phyloP scores from a whole-genome alignment of 2,329 filamentous ascomycete species.

The Aspergillaceae sp. region DNA sequence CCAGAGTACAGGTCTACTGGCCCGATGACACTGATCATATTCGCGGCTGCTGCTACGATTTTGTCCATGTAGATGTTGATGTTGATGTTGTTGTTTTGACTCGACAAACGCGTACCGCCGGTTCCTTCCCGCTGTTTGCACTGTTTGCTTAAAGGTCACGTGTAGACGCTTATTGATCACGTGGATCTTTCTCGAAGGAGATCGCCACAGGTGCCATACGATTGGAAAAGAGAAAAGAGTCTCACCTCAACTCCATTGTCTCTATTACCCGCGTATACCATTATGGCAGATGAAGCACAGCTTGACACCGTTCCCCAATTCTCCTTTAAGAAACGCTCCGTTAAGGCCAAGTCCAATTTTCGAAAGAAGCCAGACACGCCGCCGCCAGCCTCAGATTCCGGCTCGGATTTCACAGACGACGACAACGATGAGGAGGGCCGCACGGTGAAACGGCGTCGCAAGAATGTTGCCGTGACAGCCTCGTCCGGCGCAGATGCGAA shows the following conservation, averaged over 20 bases:
- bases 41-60: background rate
- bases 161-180: background rate
- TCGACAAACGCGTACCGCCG: background rate
- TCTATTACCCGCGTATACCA: background rate
- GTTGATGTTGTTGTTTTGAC: background rate
- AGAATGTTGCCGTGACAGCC: constrained; percentile 58
- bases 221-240: no score
- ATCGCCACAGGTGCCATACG: background rate
- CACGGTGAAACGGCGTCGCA: constrained; percentile 70
- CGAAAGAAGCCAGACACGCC: constrained; percentile 75
- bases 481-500: constrained; percentile 41
- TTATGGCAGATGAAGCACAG: constrained; percentile 23
- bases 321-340: constrained; percentile 74
- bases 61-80: background rate
- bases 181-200: no score
- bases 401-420: constrained; percentile 60
- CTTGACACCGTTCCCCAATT: constrained; percentile 24
- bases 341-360: constrained; percentile 66
- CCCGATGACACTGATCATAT: background rate
- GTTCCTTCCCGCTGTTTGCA: constrained; percentile 8
- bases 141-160: constrained; percentile 3
- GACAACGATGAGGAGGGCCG: constrained; percentile 65
- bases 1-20: no score
- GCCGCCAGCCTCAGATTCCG: constrained; percentile 51
- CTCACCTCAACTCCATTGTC: no score